Evolutionary conservation across 1,139 yeast genomes (phyloP).

Genomic region (Wickerhamomyces sp.): DNA sequence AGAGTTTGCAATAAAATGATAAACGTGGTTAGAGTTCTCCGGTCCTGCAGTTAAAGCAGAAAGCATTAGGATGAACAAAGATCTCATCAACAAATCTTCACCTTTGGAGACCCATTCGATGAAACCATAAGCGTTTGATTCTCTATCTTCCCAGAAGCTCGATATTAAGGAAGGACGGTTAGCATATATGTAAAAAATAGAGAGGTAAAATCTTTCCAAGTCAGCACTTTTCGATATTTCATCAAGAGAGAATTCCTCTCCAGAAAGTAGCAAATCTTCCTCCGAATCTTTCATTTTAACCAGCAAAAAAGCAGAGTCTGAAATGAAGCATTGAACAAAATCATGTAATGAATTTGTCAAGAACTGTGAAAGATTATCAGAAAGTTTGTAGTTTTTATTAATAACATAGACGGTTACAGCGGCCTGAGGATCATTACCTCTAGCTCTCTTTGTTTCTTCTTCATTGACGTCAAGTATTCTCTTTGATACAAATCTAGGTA

Average conservation of each 20-base stretch:
- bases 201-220: slow-evolving; percentile 78
- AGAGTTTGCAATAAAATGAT: slow-evolving; percentile 33
- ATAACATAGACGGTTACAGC: slow-evolving; percentile 18
- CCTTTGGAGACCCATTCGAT: slow-evolving; percentile 85
- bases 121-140: slow-evolving; percentile 65
- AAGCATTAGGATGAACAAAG: slow-evolving; percentile 76
- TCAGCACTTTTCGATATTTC: slow-evolving; percentile 71
- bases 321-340: slow-evolving; percentile 58
- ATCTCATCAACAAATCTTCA: slow-evolving; percentile 77
- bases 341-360: slow-evolving; percentile 30
- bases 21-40: slow-evolving; percentile 45
- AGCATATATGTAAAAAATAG: slow-evolving; percentile 67
- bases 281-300: slow-evolving; percentile 81
- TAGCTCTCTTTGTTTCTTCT: slow-evolving; percentile 52
- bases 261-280: slow-evolving; percentile 71
- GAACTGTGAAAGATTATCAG: slow-evolving; percentile 19
- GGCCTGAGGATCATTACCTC: slow-evolving; percentile 41
- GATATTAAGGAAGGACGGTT: slow-evolving; percentile 55
- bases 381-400: slow-evolving; percentile 15
- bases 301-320: slow-evolving; percentile 72
- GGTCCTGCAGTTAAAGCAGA: slow-evolving; percentile 69
- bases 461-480: slow-evolving; percentile 39
- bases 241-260: slow-evolving; percentile 39
- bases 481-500: slow-evolving; percentile 51
- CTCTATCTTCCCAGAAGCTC: slow-evolving; percentile 71